Evolutionary conservation across 2,329 filamentous ascomycete species (phyloP).

Genomic region (Grosmannia penicillata): DNA sequence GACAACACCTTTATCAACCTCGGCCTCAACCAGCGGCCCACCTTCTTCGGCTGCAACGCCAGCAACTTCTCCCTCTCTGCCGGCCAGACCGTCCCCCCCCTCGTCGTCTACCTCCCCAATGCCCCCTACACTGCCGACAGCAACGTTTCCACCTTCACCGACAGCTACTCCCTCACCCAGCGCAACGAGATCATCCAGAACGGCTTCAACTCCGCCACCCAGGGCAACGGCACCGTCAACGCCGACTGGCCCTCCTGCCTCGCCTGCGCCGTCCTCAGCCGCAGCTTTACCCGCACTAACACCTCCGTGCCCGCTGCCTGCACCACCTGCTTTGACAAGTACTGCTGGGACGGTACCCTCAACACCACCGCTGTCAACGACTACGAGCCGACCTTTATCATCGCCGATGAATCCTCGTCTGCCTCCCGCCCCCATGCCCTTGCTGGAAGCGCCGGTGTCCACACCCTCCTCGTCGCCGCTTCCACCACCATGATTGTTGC

Average conservation of each 20-base stretch:
- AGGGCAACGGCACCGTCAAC: constrained; percentile 66
- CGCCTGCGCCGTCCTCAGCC: constrained; percentile 69
- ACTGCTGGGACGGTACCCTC: constrained; percentile 85
- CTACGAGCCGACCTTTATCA: constrained; percentile 19
- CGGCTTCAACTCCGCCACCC: constrained; percentile 70
- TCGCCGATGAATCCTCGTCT: constrained; percentile 8
- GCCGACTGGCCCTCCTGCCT: constrained; percentile 68
- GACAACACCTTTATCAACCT: constrained; percentile 39
- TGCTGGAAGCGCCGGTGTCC: neutral
- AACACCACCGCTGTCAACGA: constrained; percentile 10
- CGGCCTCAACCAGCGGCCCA: constrained; percentile 42
- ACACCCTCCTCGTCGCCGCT: neutral
- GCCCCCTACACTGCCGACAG: constrained; percentile 61
- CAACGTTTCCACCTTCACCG: constrained; percentile 68
- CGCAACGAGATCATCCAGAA: constrained; percentile 76
- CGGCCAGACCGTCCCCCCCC: constrained; percentile 12
- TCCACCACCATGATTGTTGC: neutral
- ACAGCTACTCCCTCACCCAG: constrained; percentile 45
- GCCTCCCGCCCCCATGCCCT: neutral
- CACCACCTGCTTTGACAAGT: constrained; percentile 57
- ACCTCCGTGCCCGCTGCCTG: constrained; percentile 59
- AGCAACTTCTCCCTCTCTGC: constrained; percentile 16
- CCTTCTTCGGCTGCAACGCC: constrained; percentile 47
- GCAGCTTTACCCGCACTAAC: constrained; percentile 58
- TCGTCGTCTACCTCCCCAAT: constrained; percentile 61